A percentile compares a stretch with the other conserved stretches of the same genome.
phyloP scores from a whole-genome alignment of 2,329 filamentous ascomycete genomes.

The Diaporthe velutina region DNA sequence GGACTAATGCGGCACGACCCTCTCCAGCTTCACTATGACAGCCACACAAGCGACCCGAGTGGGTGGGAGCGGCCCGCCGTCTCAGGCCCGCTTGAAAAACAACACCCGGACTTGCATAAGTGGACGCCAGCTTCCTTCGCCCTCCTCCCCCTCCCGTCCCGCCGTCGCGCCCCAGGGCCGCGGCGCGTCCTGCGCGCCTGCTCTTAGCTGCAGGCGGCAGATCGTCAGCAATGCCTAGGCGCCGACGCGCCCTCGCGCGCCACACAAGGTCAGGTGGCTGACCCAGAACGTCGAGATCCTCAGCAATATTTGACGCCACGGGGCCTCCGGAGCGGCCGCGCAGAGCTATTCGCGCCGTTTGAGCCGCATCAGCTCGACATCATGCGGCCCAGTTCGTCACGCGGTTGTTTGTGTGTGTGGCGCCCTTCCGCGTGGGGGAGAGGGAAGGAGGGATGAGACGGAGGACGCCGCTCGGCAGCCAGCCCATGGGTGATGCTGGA shows the following conservation, averaged over 20 bases:
- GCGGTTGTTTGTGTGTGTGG: background rate
- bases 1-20: background rate
- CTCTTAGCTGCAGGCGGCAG: too few species aligned
- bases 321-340: background rate
- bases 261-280: background rate
- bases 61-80: background rate
- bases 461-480: background rate
- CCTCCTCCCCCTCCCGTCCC: background rate
- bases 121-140: background rate
- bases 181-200: background rate
- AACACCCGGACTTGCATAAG: background rate
- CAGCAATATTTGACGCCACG: background rate
- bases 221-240: background rate
- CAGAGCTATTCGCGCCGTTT: background rate
- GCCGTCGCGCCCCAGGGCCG: too few species aligned
- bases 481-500: background rate
- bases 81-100: background rate
- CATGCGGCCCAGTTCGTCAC: background rate
- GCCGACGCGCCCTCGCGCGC: background rate
- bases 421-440: background rate
- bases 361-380: background rate
- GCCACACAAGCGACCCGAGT: background rate
- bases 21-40: background rate
- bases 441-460: background rate
- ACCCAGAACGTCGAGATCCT: background rate